phyloP scores from a whole-genome alignment of 1,284 basidiomycete species.

The Xanthoconium separans region DNA sequence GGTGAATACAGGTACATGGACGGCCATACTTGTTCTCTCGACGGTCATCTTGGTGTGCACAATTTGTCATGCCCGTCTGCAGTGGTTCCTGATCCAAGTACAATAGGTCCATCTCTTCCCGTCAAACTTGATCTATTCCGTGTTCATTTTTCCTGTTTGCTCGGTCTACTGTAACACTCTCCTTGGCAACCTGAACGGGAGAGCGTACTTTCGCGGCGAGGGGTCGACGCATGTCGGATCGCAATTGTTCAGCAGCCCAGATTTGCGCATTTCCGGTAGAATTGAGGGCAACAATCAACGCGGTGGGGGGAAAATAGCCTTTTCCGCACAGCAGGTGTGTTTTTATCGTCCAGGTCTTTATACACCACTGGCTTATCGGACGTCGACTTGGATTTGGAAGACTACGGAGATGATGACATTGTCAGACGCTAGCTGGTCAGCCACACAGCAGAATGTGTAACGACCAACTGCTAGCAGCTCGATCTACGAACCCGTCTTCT shows the following conservation, averaged over 20 bases:
- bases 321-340: not conserved
- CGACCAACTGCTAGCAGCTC: too few relatives aligned
- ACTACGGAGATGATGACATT: not conserved
- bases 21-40: slow-evolving; percentile 11
- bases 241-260: not conserved
- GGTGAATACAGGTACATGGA: slow-evolving; percentile 16
- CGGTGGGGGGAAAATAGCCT: not conserved
- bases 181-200: slow-evolving; percentile 16
- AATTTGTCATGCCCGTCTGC: too few relatives aligned
- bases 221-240: too few relatives aligned
- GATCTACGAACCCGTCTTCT: not conserved
- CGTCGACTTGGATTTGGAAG: not conserved
- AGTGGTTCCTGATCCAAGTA: not conserved
- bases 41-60: slow-evolving; percentile 10
- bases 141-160: slow-evolving; percentile 10
- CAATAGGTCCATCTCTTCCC: not conserved
- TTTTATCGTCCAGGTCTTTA: not conserved
- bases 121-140: not conserved
- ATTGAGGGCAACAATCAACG: too few relatives aligned
- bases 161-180: slow-evolving; percentile 18
- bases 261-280: not conserved
- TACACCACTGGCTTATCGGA: not conserved
- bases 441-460: not conserved
- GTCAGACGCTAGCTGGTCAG: not conserved
- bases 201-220: slow-evolving; percentile 1